A percentile compares a stretch with the other conserved stretches of the same genome.
These are phyloP conservation scores for Opeltia flavorubescens DNA, from an alignment of 495 filamentous ascomycete species.

Conservation along the genomic window DNA sequence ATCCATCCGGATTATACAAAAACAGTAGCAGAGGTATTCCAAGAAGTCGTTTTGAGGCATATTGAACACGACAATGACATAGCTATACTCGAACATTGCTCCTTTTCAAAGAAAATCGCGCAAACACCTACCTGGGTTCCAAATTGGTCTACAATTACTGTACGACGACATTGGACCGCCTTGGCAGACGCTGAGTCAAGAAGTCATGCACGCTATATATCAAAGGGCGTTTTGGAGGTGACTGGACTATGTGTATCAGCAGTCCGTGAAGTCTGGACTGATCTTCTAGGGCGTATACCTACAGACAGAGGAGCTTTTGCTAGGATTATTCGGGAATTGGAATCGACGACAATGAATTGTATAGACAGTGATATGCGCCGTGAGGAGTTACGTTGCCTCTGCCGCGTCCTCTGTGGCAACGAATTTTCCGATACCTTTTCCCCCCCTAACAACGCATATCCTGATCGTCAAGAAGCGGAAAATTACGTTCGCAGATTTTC, in stretches of 20 bases:
- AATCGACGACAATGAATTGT: not conserved
- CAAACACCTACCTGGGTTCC: not conserved
- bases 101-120: not conserved
- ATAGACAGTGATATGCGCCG: not conserved
- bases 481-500: not conserved
- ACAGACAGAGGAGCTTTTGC: not conserved
- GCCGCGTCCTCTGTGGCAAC: not conserved
- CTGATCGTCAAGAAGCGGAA: not conserved
- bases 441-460: not conserved
- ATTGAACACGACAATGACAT: not conserved
- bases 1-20: constrained; percentile 6
- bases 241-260: not conserved
- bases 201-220: not conserved
- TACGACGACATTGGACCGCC: not conserved
- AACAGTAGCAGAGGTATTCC: not conserved
- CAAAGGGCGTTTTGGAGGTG: not conserved
- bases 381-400: not conserved
- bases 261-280: not conserved
- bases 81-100: not conserved
- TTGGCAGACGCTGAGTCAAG: not conserved
- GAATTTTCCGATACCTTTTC: not conserved
- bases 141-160: not conserved
- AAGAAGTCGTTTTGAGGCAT: not conserved
- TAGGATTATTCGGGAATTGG: not conserved
- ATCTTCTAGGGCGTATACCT: not conserved